Conservation (phyloP, 2,329 filamentous ascomycete species). For the Hypocreales sp. region DNA sequence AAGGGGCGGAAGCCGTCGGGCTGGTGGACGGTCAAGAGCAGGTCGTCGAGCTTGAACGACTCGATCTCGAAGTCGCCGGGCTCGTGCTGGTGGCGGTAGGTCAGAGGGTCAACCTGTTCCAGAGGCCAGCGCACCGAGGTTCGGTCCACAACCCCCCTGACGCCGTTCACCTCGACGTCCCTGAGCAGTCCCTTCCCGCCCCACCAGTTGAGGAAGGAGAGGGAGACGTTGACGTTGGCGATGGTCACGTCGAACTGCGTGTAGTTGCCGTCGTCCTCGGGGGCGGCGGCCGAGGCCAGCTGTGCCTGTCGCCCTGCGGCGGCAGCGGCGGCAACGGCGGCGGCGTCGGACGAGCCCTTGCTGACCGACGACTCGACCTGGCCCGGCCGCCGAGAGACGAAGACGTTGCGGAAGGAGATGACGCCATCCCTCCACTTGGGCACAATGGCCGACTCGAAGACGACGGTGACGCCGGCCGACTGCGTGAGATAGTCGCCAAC, state of each 20-base stretch:
- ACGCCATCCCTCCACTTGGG: conserved; percentile 91
- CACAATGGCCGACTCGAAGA: conserved; percentile 96
- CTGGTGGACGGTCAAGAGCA: conserved; percentile 83
- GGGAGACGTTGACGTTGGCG: conserved; percentile 85
- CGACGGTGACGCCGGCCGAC: conserved; percentile 81
- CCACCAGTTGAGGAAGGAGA: conserved; percentile 99
- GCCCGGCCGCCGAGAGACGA: conserved; percentile 80
- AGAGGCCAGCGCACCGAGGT: conserved; percentile 58
- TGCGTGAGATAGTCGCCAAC: conserved; percentile 91
- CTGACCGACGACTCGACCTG: conserved; percentile 69
- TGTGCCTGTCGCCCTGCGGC: conserved; percentile 50
- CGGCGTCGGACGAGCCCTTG: conserved; percentile 82
- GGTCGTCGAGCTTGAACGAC: conserved; percentile 87
- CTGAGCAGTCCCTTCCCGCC: conserved; percentile 85
- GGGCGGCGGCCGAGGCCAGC: conserved; percentile 14
- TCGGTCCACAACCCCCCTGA: conserved; percentile 82
- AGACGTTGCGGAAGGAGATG: conserved; percentile 93
- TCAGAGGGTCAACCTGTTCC: conserved; percentile 62
- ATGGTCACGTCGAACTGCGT: conserved; percentile 95
- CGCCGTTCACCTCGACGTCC: conserved; percentile 87
- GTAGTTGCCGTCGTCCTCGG: conserved; percentile 79
- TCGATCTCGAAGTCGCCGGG: conserved; percentile 96
- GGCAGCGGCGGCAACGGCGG: conserved; percentile 71
- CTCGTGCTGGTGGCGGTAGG: conserved; percentile 73
- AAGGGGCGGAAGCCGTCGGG: conserved; percentile 87